Evolutionary conservation across 176 grass and related monocot genomes (phyloP).

Genomic region (Otatea glauca): DNA sequence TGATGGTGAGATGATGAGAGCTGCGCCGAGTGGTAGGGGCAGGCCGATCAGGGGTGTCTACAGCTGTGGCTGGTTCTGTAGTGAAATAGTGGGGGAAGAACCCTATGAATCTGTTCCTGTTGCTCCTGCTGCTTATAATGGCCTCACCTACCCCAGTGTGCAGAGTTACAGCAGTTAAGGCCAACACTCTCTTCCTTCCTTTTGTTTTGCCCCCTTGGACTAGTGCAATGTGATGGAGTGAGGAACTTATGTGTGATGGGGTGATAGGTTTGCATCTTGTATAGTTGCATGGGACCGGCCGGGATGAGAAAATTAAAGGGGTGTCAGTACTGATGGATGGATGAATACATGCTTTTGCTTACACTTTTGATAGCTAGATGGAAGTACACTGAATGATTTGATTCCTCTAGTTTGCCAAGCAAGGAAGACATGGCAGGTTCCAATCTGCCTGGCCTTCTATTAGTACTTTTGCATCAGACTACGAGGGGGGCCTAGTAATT

Average conservation of each 20-base stretch:
- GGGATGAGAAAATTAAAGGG: not conserved
- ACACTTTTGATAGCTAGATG: not conserved
- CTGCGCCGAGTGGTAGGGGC: not conserved
- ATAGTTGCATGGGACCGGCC: not conserved
- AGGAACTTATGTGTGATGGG: not conserved
- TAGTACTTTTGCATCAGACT: conserved; percentile 17
- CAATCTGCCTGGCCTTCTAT: conserved; percentile 7
- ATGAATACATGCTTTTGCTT: not conserved
- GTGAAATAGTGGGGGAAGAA: conserved; percentile 43
- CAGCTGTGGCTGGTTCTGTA: conserved; percentile 24
- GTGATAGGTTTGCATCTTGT: conserved; percentile 9
- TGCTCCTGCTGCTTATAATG: conserved; percentile 47
- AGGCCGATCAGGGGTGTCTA: not conserved
- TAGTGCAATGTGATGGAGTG: conserved; percentile 15
- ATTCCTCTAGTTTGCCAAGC: conserved; percentile 43
- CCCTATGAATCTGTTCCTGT: conserved; percentile 36
- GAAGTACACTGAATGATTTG: conserved; percentile 24
- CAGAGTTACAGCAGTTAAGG: conserved; percentile 49
- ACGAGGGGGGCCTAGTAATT: not conserved
- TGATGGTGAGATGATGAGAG: conserved; percentile 12
- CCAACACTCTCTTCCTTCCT: conserved; percentile 35
- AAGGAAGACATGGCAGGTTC: conserved; percentile 29
- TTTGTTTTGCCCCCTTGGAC: conserved; percentile 61
- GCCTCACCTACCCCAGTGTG: conserved; percentile 40
- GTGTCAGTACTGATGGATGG: not conserved